A percentile compares a stretch with the other conserved stretches of the same genome.
Conservation (phyloP, 257 asterid genomes). For the Capsicum rhomboideum region DNA sequence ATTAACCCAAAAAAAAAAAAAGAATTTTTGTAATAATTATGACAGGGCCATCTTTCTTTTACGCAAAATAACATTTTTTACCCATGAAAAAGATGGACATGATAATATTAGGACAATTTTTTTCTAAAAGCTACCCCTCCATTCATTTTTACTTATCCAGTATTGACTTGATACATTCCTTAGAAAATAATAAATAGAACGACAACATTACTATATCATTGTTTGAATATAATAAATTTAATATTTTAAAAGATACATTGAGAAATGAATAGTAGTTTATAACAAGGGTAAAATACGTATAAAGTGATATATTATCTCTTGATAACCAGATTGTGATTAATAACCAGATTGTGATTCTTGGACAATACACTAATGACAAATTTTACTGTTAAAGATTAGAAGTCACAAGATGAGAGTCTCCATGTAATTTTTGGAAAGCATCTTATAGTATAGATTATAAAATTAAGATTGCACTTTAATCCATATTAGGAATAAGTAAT, state of each 20-base stretch:
- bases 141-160: too few species aligned
- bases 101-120: not conserved
- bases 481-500: not conserved
- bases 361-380: not conserved
- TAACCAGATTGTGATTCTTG: not conserved
- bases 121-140: not conserved
- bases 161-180: too few species aligned
- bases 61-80: not conserved
- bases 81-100: not conserved
- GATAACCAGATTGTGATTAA: not conserved
- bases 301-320: too few species aligned
- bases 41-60: not conserved
- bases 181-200: too few species aligned
- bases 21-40: not conserved
- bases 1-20: too few species aligned
- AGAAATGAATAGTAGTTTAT: too few species aligned
- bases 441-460: not conserved
- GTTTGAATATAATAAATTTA: too few species aligned
- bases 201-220: too few species aligned
- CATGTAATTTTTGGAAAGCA: not conserved
- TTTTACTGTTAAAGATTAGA: not conserved
- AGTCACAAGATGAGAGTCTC: not conserved
- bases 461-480: not conserved
- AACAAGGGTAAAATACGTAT: too few species aligned
- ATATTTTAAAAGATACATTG: too few species aligned